Base-by-base conservation (phyloP, 768 basidiomycete genomes). In the Mycena capillaripes region DNA sequence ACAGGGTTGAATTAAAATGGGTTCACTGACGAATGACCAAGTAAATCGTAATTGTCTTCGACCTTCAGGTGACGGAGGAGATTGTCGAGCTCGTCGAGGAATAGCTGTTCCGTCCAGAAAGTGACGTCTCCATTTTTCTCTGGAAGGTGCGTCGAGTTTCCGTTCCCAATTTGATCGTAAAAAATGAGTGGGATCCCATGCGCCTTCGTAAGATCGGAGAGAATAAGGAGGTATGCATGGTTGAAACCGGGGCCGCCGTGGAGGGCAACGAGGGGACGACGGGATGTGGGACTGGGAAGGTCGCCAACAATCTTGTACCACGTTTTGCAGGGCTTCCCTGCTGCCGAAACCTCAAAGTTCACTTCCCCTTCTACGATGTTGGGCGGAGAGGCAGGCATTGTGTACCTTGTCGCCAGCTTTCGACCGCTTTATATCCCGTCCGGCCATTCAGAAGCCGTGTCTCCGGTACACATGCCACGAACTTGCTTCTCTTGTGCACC, bases 161-260 rank as follows among this genome's bases (percentile, higher is more conserved):
- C 89, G 66, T 79, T 84, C 10, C 89, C 90, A 53, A 91, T 68
- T 75, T 91, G 90, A 76, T 89, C 88, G 78, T 91, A 90, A 55
- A 89, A 75, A 46, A 91, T 75, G 74, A 90, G 82, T 14, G 89
- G 88, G 55, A 86, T 87, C 34, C 72, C 56, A 64, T 81, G 75
- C 12, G 77, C 73, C 7, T 70, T 66, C 29, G 83, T 81, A 55
- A 89, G 81, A 53, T 86, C 84, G 44, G 82, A 77, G 71, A 86
- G 73, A 42, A 81, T 70, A 42, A 82, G 78, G 21, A 89, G 77
- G 76, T 87, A 86, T 48, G 82, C 77, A 66, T 86, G 84, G n/a
- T 81, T 76, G 5, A 81, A 72, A 3, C 90, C 89, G 16, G 89
- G 89, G 10, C 89, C 90, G 11, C 89, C 89, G 70, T 91, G 90